Base-by-base conservation (phyloP, 331 rosid genomes). In the Stylosanthes scabra region DNA sequence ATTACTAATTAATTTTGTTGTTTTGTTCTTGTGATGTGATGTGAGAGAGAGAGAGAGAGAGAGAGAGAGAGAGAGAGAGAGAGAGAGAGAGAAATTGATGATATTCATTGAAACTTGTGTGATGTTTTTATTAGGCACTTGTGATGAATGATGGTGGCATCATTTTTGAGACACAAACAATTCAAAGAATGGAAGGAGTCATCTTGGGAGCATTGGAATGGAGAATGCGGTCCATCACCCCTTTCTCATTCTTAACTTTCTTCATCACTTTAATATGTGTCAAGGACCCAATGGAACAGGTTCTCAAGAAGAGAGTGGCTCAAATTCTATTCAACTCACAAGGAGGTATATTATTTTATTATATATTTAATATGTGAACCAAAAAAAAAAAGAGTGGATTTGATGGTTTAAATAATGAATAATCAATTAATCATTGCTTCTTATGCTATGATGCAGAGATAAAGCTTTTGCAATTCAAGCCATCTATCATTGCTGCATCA, bases 171-270 rank as follows among this genome's bases (percentile, higher is more conserved):
- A 6, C 82, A 2, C 85, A 77, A 82, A 86, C 96, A 37, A 72
- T 89, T 9, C 75, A 80, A 71, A 83, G 89, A 80, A 92, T 90
- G 97, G 96, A 92, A 71, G 57, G 71, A 8, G 80, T 92, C 27
- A 70, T 92, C n/a, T 82, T 92, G 83, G 94, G 94, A 72, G 91
- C 86, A 62, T 75, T 92, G 8, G 66, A 92, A 72, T 92, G 97
- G 97, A 73, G 96, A 80, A 90, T 92, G 96, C 90, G 97, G 6
- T 92, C 97, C 3, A 85, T 90, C 64, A 92, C 96, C 7, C 94
- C 97, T n/a, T 92, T 90, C 85, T 89, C 96, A 42, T 92, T 92
- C 72, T 1, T 90, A 14, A 56, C 89, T 3, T 88, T 82, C 72
- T 86, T 92, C 88, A 59, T 82, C 45, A 70, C 83, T 71, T 45